phyloP scores from a whole-genome alignment of 2,329 filamentous ascomycete species.

The Alternaria longipes region DNA sequence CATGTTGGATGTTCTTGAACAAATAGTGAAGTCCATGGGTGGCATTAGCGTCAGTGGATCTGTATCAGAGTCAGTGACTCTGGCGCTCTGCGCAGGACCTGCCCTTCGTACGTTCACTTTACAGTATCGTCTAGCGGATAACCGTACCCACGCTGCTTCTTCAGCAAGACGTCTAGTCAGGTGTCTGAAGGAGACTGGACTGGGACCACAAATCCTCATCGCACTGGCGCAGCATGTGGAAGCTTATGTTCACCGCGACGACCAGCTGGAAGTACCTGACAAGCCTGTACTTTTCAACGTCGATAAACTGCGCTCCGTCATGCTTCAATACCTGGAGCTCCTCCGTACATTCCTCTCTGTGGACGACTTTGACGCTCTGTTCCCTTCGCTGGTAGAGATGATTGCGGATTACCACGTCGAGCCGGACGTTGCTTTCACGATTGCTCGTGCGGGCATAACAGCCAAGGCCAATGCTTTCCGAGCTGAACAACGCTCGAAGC shows the following conservation, averaged over 20 bases:
- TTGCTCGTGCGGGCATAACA: constrained; percentile 76
- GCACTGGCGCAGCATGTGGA: constrained; percentile 90
- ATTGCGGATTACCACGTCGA: constrained; percentile 83
- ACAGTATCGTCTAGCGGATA: constrained; percentile 78
- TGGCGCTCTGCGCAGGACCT: constrained; percentile 88
- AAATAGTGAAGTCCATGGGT: constrained; percentile 91
- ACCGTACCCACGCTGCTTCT: constrained; percentile 76
- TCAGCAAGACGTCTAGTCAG: constrained; percentile 83
- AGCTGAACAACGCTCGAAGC: constrained; percentile 40
- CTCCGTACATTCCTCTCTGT: constrained; percentile 80
- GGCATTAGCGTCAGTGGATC: constrained; percentile 87
- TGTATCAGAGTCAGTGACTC: constrained; percentile 86
- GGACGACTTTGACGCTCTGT: constrained; percentile 78
- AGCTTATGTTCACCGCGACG: constrained; percentile 79
- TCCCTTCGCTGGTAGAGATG: constrained; percentile 78
- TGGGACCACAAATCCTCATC: constrained; percentile 85
- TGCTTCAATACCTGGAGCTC: constrained; percentile 89
- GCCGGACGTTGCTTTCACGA: constrained; percentile 82
- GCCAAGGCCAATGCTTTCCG: constrained; percentile 52
- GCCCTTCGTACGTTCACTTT: constrained; percentile 82
- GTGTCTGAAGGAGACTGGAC: constrained; percentile 77
- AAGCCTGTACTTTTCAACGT: constrained; percentile 89
- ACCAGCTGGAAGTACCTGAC: constrained; percentile 80
- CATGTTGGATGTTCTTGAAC: constrained; percentile 89
- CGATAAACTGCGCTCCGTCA: constrained; percentile 86